phyloP scores from a whole-genome alignment of 2,329 filamentous ascomycete genomes.

The Canariomyces notabilis region DNA sequence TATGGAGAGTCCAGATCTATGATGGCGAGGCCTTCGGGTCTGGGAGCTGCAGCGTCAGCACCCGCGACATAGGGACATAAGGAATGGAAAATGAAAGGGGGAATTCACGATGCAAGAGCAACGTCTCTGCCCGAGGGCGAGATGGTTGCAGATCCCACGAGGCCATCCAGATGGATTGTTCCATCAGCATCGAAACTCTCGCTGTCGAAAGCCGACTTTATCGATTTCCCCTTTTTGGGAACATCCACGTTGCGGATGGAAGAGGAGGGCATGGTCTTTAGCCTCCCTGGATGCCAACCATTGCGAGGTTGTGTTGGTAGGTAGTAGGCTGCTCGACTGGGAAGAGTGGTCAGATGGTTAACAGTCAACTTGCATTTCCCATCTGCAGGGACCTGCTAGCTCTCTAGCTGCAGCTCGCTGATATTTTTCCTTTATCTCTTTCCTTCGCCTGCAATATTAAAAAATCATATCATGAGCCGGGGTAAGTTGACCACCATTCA shows the following conservation, averaged over 20 bases:
- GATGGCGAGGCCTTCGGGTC: constrained; percentile 80
- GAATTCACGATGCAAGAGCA: constrained; percentile 75
- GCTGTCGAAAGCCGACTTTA: constrained; percentile 73
- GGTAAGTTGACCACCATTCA: no score
- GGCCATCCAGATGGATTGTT: constrained; percentile 74
- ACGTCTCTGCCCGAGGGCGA: constrained; percentile 88
- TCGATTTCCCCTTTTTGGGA: constrained; percentile 52
- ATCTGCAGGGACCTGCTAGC: neutral
- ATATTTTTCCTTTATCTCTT: no score
- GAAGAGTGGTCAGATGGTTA: no score
- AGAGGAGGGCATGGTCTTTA: constrained; percentile 41
- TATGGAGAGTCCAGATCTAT: constrained; percentile 89
- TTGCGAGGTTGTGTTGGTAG: neutral
- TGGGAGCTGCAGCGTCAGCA: constrained; percentile 27
- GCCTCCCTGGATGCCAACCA: constrained; percentile 5
- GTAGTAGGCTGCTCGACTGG: no score
- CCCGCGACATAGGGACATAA: neutral
- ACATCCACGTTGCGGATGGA: constrained; percentile 39
- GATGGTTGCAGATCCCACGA: constrained; percentile 86
- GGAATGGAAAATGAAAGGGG: constrained; percentile 15
- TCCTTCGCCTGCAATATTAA: no score
- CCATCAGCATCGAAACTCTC: constrained; percentile 82
- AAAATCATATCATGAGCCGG: no score
- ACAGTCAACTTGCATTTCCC: neutral
- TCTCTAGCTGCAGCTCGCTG: neutral